Percentiles rank a stretch among this genome's conserved stretches.
Evolutionary conservation across 2,329 filamentous ascomycete species (phyloP).

Genomic region (Grosmannia penicillata): DNA sequence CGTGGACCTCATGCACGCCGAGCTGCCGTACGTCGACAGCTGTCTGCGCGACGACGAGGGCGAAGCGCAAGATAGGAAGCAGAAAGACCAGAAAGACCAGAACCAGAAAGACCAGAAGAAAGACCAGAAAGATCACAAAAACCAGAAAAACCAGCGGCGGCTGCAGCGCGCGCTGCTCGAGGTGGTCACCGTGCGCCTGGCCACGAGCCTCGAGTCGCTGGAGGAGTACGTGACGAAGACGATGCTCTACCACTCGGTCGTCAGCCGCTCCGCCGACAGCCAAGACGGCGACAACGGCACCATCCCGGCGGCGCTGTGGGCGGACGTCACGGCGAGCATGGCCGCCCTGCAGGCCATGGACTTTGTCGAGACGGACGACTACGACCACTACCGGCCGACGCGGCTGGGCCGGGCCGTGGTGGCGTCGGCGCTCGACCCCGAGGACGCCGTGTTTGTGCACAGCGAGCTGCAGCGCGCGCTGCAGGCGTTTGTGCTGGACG

Average conservation of each 20-base stretch:
- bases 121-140: no score
- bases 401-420: constrained; percentile 56
- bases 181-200: constrained; percentile 52
- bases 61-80: no score
- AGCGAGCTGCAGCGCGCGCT: constrained; percentile 53
- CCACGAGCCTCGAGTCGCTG: constrained; percentile 48
- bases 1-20: constrained; percentile 54
- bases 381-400: constrained; percentile 43
- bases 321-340: constrained; percentile 43
- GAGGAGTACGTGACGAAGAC: constrained; percentile 56
- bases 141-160: constrained; percentile 42
- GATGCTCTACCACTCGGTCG: constrained; percentile 43
- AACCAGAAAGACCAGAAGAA: no score
- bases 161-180: constrained; percentile 60
- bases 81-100: not conserved
- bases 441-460: constrained; percentile 61
- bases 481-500: constrained; percentile 63
- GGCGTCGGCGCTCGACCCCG: constrained; percentile 55
- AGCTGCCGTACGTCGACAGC: constrained; percentile 55
- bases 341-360: constrained; percentile 10
- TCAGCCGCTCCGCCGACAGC: not conserved
- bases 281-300: constrained; percentile 22
- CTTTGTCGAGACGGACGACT: constrained; percentile 36
- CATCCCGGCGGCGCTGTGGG: constrained; percentile 1
- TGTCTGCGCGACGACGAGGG: no score